Conservation (phyloP, 768 basidiomycete species). For the Cyathus striatus region DNA sequence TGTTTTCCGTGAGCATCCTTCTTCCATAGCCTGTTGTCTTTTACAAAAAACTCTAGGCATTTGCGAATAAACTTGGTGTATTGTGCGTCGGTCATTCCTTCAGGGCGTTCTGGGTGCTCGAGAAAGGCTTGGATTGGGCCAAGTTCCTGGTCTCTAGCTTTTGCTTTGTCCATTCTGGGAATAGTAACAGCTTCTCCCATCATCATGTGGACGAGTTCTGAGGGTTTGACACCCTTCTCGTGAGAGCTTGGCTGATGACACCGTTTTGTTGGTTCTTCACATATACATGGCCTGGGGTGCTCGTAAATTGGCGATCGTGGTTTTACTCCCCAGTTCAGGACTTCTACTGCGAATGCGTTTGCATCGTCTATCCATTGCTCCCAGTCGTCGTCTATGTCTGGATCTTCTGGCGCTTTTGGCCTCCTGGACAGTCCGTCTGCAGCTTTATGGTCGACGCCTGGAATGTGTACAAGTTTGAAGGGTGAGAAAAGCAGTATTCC, state of each 20-base stretch:
- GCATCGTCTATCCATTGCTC: slow-evolving; percentile 1
- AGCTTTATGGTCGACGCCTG: slow-evolving; percentile 17
- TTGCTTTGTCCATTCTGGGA: slow-evolving; percentile 1
- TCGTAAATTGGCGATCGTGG: background rate
- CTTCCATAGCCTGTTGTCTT: slow-evolving; percentile 12
- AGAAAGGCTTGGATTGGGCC: slow-evolving; percentile 7
- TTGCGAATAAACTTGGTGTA: slow-evolving; percentile 1
- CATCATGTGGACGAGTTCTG: too few species aligned
- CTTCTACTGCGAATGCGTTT: slow-evolving; percentile 1
- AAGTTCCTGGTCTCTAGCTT: slow-evolving; percentile 6
- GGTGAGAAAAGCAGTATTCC: slow-evolving; percentile 29
- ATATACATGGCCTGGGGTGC: too few species aligned
- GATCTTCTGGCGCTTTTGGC: slow-evolving; percentile 1
- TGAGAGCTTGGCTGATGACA: too few species aligned
- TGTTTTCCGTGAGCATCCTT: slow-evolving; percentile 12
- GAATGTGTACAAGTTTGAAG: slow-evolving; percentile 31
- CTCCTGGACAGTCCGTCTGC: slow-evolving; percentile 2
- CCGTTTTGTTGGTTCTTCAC: too few species aligned
- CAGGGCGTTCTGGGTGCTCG: slow-evolving; percentile 1
- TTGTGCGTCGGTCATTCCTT: background rate
- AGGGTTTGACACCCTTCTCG: too few species aligned
- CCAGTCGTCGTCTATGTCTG: background rate
- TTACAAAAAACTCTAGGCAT: slow-evolving; percentile 13
- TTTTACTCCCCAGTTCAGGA: background rate
- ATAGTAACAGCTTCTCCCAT: background rate